A percentile compares a stretch with the other conserved stretches of the same genome.
Evolutionary conservation across 1,284 basidiomycete species (phyloP).

Genomic region (Rhodotorula sp.): DNA sequence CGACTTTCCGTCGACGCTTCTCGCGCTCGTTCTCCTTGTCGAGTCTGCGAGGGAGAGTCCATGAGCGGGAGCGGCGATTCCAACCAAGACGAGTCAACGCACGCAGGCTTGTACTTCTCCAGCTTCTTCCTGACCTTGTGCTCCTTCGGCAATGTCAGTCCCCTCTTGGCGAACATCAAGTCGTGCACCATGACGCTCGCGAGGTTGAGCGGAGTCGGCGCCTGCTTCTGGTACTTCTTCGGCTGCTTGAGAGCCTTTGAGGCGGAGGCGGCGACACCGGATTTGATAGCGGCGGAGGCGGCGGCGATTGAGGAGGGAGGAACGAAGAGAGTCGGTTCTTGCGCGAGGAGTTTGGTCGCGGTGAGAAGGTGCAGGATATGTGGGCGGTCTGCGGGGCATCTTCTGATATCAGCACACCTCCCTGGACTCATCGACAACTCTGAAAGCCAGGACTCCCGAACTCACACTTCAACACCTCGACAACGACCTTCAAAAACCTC

Average conservation of each 20-base stretch:
- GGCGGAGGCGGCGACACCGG: conserved; percentile 25
- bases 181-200: conserved; percentile 84
- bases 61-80: background rate
- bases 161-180: conserved; percentile 68
- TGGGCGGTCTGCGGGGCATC: conserved; percentile 38
- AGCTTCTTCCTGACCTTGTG: conserved; percentile 46
- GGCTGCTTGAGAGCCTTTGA: conserved; percentile 25
- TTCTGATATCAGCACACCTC: no score
- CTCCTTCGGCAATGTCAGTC: conserved; percentile 45
- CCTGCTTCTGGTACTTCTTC: conserved; percentile 21
- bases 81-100: conserved; percentile 3
- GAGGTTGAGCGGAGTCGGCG: conserved; percentile 51
- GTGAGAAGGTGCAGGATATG: conserved; percentile 37
- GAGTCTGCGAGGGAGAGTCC: conserved; percentile 17
- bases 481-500: conserved; percentile 58
- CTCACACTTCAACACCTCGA: conserved; percentile 90
- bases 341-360: conserved; percentile 30
- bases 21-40: conserved; percentile 43
- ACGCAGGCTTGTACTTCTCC: conserved; percentile 45
- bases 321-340: conserved; percentile 39
- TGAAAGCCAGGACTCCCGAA: background rate
- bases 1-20: conserved; percentile 40
- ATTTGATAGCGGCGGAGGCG: conserved; percentile 23
- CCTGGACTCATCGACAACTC: no score
- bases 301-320: conserved; percentile 29